Evolutionary conservation across 2,329 filamentous ascomycete species (phyloP).

Genomic region (Grosmannia clavigera): DNA sequence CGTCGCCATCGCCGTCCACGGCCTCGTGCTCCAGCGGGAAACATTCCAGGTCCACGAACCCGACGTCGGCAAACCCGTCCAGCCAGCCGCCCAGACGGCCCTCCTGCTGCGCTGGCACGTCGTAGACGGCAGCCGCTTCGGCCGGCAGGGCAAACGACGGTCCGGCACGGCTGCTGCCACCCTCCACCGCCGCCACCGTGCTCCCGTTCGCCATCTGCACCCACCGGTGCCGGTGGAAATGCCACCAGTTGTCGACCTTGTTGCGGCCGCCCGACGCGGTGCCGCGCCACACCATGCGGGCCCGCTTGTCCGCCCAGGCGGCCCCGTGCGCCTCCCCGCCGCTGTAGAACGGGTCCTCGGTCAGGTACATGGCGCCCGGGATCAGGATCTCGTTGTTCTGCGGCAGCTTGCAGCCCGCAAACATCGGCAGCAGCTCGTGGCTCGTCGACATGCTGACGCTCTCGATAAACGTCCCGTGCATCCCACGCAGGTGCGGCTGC

Average conservation of each 20-base stretch:
- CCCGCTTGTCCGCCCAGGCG: constrained; percentile 16
- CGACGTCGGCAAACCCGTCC: constrained; percentile 25
- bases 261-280: constrained; percentile 48
- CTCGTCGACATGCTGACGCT: constrained; percentile 34
- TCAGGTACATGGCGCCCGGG: constrained; percentile 51
- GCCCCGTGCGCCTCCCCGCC: constrained; percentile 41
- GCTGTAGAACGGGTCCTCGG: constrained; percentile 43
- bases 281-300: constrained; percentile 47
- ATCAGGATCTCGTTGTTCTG: constrained; percentile 50
- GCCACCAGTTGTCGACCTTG: constrained; percentile 45
- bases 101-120: constrained; percentile 23
- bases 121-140: constrained; percentile 34
- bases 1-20: too few relatives aligned
- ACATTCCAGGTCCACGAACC: constrained; percentile 30
- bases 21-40: constrained; percentile 10
- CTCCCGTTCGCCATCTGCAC: constrained; percentile 57
- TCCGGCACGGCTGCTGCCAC: too few relatives aligned
- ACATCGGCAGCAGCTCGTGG: constrained; percentile 42
- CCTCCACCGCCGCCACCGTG: constrained; percentile 35
- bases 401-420: constrained; percentile 45
- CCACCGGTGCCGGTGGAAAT: constrained; percentile 61
- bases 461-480: constrained; percentile 43
- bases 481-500: constrained; percentile 31
- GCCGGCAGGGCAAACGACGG: constrained; percentile 28
- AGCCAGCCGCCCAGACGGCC: constrained; percentile 28